Base-by-base conservation (phyloP, 495 filamentous ascomycete genomes). In the Penicillium longicatenatum region DNA sequence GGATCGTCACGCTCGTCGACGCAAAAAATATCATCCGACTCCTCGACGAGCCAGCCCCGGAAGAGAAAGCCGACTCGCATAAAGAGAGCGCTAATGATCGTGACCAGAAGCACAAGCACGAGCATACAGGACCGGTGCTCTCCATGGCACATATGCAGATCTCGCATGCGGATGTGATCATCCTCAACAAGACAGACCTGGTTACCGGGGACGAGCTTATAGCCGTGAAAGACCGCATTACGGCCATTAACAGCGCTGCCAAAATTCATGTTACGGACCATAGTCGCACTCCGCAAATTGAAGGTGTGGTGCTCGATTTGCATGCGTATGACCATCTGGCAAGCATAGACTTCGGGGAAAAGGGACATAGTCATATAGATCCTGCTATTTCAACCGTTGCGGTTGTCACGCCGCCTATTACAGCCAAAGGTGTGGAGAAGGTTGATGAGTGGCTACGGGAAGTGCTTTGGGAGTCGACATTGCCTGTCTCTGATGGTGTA, bases 61-160 rank as follows among this genome's bases (percentile, higher is more conserved):
- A 87, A 47, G 82, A 85, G 44, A 75, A 72, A 31, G 71, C 69
- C 24, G 61, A 70, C 6, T 61, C 64, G 7, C 71, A 76, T 22
- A 67, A 71, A 4, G 22, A 48, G 24, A 29, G 14, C 24, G 45
- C 24, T 17, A 48, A 48, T 26, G 74, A 80, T 12, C 42, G 21
- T n/a, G 78, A 79, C 3, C 70, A 84, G 20, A 63, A 74, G 12
- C 79, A 86, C 44, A 73, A 71, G 43, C 79, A 84, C 54, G 14
- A 30, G 8, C 74, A 79, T 14, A 51, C 70, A 60, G 88, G 88
- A 0, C 84, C 88, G 11, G 74, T 88, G 26, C 75, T 95, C 63
- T 95, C 93, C 0, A 96, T 90, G 43, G 95, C 95, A 21, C 93
- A 98, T 72, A 82, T 97, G 58, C 94, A 98, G 64, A 96, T 98